phyloP scores from a whole-genome alignment of 208 protist genomes.

The Crithidia mellificae region DNA sequence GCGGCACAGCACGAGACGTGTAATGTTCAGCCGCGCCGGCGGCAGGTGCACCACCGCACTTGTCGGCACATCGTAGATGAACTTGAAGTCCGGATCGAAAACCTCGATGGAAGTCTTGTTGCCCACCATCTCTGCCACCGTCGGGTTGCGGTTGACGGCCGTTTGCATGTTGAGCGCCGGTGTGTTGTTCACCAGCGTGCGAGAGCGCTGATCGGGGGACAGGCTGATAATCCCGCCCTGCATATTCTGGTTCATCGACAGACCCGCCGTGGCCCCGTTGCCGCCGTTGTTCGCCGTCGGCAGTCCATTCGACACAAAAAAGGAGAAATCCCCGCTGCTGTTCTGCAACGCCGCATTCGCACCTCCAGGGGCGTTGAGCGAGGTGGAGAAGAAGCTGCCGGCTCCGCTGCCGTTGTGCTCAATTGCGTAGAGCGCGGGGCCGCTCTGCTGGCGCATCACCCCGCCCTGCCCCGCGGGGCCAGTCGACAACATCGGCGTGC shows the following conservation, averaged over 20 bases:
- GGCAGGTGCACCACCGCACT: constrained; percentile 60
- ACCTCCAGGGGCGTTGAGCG: not conserved
- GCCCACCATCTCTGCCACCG: constrained; percentile 2
- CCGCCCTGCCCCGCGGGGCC: not conserved
- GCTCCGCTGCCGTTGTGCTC: constrained; percentile 15
- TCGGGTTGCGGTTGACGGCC: not conserved
- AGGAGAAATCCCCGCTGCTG: constrained; percentile 19
- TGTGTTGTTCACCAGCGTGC: constrained; percentile 8
- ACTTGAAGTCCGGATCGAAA: constrained; percentile 71
- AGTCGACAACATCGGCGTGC: constrained; percentile 14
- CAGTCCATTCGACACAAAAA: constrained; percentile 12
- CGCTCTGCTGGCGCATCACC: constrained; percentile 5
- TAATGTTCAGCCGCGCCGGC: constrained; percentile 77
- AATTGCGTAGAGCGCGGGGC: constrained; percentile 15
- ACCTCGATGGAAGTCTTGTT: constrained; percentile 38
- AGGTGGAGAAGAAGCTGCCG: constrained; percentile 13
- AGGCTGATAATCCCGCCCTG: constrained; percentile 1
- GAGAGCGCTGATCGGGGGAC: constrained; percentile 9
- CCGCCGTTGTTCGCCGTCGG: not conserved
- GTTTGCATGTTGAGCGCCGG: constrained; percentile 7
- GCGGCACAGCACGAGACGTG: constrained; percentile 81
- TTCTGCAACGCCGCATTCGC: constrained; percentile 2
- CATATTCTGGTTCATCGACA: not conserved
- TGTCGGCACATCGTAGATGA: constrained; percentile 60
- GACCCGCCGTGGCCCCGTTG: not conserved